Evolutionary conservation across 805 yeast species (phyloP), one percentile per base, ranked within the genome.

Genomic region (Candida koratica): DNA sequence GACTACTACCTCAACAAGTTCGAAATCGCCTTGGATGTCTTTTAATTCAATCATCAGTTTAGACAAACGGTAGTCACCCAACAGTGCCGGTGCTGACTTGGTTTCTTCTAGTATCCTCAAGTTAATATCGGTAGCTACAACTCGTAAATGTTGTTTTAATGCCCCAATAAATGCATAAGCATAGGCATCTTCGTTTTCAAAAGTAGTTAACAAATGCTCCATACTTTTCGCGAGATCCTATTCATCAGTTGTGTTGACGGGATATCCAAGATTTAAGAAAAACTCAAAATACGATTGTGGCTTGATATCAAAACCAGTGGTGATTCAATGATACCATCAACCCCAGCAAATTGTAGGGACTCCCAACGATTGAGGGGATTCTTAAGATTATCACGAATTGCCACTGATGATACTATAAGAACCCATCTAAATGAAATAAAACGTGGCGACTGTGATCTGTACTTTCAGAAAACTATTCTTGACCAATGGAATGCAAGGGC

Each of bases 401-500:
- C 63, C 16, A 53, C 67, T n/a, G 73, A 67, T 45, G 73, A 67
- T 42, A 48, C 61, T 14, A 53, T 67, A 22, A 47, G 51, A 12
- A 64, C 61, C 28, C 71, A 65, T 43, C 45, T 67, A 32, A 64
- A 65, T 45, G 67, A 56, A 34, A 36, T 56, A 16, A 29, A 34
- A 2, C 32, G 43, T 6, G 38, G 35, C 2, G 44, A 48, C 5
- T 67, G 71, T 43, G 55, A 49, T 32, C 34, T 30, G 4, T 65
- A 55, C 44, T 65, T 60, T 42, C 33, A 34, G 9, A 33, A 39
- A 9, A 44, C 41, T 2, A 54, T 67, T 13, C 46, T 51, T 4
- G 67, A 69, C 1, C 61, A 61, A 42, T 67, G 73, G 73, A 33
- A 47, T 19, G 52, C 52, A 2, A 46, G 73, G 12, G 45, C 57